Evolutionary conservation across 352 stramenopile species (phyloP).

Genomic region (Pythium coloratum): DNA sequence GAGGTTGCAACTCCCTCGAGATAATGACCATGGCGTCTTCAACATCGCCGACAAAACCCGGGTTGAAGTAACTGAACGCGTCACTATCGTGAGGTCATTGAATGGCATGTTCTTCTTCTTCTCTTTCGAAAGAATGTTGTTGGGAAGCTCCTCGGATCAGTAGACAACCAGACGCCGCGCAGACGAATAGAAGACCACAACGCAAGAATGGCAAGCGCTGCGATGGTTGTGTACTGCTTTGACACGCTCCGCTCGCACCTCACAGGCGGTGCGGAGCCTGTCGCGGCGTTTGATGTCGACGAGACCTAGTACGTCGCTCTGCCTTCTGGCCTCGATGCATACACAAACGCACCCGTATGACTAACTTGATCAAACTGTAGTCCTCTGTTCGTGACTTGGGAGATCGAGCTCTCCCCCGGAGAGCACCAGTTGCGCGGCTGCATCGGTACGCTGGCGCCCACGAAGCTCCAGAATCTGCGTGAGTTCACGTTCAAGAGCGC

Average conservation of each 20-base stretch:
- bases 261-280: constrained; percentile 44
- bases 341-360: no score
- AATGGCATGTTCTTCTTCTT: background rate
- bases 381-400: constrained; percentile 85
- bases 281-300: constrained; percentile 53
- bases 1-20: background rate
- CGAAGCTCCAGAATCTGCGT: constrained; percentile 59
- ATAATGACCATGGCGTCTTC: background rate
- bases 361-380: constrained; percentile 20
- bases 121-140: background rate
- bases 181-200: background rate
- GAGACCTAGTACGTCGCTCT: constrained; percentile 48
- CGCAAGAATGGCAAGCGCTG: constrained; percentile 64
- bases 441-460: constrained; percentile 77
- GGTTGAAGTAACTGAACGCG: background rate
- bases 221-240: constrained; percentile 87
- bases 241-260: constrained; percentile 80
- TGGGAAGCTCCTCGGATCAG: background rate
- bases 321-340: no score
- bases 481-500: constrained; percentile 86
- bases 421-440: constrained; percentile 61
- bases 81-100: background rate
- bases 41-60: background rate
- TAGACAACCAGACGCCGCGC: background rate
- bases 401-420: constrained; percentile 55